Percentiles rank a stretch among this genome's conserved stretches.
phyloP scores from a whole-genome alignment of 441 rosid species.

The Populus hybrid region DNA sequence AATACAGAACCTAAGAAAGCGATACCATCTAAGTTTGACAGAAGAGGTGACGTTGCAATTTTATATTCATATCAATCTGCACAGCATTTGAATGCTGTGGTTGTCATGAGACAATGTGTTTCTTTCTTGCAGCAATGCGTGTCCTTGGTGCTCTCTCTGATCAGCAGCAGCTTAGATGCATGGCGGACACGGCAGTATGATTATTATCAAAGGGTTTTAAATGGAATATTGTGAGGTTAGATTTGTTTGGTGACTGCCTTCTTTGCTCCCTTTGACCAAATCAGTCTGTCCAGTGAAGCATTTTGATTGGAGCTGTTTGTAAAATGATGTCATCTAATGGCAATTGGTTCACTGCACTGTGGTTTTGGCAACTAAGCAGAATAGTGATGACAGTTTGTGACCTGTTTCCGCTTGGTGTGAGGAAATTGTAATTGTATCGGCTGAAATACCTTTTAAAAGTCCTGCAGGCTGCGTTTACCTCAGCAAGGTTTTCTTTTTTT shows the following conservation, averaged over 20 bases:
- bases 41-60: constrained; percentile 61
- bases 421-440: constrained; percentile 40
- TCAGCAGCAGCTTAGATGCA: constrained; percentile 96
- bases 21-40: constrained; percentile 86
- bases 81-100: constrained; percentile 8
- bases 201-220: constrained; percentile 91
- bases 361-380: not conserved
- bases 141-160: constrained; percentile 89
- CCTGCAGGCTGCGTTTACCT: constrained; percentile 30
- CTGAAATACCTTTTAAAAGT: constrained; percentile 19
- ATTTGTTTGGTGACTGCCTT: constrained; percentile 13
- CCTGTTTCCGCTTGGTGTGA: constrained; percentile 25
- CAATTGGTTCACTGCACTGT: constrained; percentile 12
- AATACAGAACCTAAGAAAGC: constrained; percentile 82
- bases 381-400: constrained; percentile 20
- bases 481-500: constrained; percentile 11
- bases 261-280: constrained; percentile 17
- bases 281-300: constrained; percentile 21
- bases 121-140: constrained; percentile 83
- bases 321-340: constrained; percentile 9
- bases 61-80: constrained; percentile 5
- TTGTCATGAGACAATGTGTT: constrained; percentile 17
- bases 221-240: constrained; percentile 74
- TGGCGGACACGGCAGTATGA: constrained; percentile 99
- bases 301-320: constrained; percentile 14